These are phyloP conservation scores for Gossypium davidsonii DNA, from an alignment of 441 rosid genomes.

Conservation along the genomic window DNA sequence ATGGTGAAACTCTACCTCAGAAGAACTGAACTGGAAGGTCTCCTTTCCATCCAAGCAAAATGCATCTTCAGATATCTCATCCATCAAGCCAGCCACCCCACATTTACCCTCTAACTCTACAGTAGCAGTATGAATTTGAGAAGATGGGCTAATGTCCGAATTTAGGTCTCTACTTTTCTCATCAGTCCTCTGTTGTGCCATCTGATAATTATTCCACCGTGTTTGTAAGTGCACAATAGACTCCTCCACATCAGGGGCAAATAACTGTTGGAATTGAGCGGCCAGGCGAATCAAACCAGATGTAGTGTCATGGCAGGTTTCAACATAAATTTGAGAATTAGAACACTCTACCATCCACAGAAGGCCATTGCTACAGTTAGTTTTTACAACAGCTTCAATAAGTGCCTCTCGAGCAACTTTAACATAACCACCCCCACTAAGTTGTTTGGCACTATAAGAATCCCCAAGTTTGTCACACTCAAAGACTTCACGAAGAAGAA, in stretches of 20 bases:
- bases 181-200: conserved; percentile 41
- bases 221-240: conserved; percentile 78
- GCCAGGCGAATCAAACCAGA: conserved; percentile 69
- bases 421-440: conserved; percentile 62
- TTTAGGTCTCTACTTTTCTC: conserved; percentile 25
- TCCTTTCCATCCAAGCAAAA: conserved; percentile 48
- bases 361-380: conserved; percentile 48
- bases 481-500: conserved; percentile 59
- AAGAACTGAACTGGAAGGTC: conserved; percentile 33
- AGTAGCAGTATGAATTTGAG: conserved; percentile 32
- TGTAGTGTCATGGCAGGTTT: conserved; percentile 87
- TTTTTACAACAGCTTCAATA: conserved; percentile 60
- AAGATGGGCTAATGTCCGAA: conserved; percentile 31
- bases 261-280: conserved; percentile 73
- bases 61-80: conserved; percentile 77
- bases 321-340: conserved; percentile 58
- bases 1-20: conserved; percentile 32
- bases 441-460: conserved; percentile 55
- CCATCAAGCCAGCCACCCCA: conserved; percentile 57
- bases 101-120: conserved; percentile 27
- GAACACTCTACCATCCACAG: conserved; percentile 81
- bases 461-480: conserved; percentile 44
- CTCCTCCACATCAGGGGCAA: conserved; percentile 95
- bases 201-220: conserved; percentile 68
- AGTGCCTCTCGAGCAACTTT: conserved; percentile 79